Base-by-base conservation (phyloP, 148 eudicot species). In the Beta vulgaris region DNA sequence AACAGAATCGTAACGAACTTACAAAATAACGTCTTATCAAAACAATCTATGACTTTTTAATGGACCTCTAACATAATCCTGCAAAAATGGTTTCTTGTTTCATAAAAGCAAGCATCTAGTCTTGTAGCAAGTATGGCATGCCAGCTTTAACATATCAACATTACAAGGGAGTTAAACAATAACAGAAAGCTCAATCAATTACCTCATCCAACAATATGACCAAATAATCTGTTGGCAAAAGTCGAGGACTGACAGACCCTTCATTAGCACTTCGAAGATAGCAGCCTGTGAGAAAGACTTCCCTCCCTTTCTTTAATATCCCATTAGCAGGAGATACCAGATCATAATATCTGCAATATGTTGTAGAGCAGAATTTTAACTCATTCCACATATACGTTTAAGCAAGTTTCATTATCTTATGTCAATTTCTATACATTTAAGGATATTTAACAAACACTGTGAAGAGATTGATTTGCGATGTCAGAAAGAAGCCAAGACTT, bases 181-280 rank as follows among this genome's bases (percentile, higher is more conserved):
- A 49, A 21, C 63, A 54, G 21, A 25, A 74, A 31, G 63, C 36
- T 28, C 54, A 37, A 40, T 14, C 36, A 77, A 26, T 32, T 88
- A 95, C 98, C 97, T 92, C 97, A 77, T 95, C 97, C 79, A 95
- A 82, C 77, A 95, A 62, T 76, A 91, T 82, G 76, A 95, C 92
- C 72, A 95, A 70, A 78, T 95, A 92, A 76, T 95, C 98, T 43
- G 97, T 92, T 73, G 98, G 98, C 72, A 95, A 75, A 76, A 95
- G 92, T 67, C 98, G 85, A 68, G 88, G 75, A 75, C 66, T 59
- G 58, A 81, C 88, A 74, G 88, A 85, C 67, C 92, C 90, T 73
- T 86, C 86, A 51, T 82, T 67, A 69, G 93, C 85, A 72, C 87
- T 84, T 79, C 98, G 93, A 77, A 95, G 96, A 80, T 90, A 88